These are phyloP conservation scores for Laburnicola sp. DNA, from an alignment of 2,329 filamentous ascomycete species.

Conservation along the genomic window DNA sequence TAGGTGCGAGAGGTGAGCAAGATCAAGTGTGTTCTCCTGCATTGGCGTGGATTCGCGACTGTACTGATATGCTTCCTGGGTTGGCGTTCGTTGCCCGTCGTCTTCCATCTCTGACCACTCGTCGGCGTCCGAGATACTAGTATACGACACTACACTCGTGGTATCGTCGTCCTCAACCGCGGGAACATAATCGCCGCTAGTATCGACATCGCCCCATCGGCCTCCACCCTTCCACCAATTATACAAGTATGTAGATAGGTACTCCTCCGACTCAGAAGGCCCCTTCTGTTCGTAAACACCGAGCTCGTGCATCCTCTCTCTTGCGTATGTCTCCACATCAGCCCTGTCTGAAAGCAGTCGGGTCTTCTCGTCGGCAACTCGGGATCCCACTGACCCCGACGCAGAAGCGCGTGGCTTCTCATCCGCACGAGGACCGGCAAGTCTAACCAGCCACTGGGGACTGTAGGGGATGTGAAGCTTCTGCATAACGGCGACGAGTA, in stretches of 20 bases:
- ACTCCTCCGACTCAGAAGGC: constrained; percentile 57
- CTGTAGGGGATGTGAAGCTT: constrained; percentile 63
- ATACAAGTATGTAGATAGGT: constrained; percentile 75
- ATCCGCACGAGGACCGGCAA: constrained; percentile 49
- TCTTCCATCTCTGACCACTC: constrained; percentile 49
- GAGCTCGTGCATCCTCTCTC: constrained; percentile 58
- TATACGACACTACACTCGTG: constrained; percentile 77
- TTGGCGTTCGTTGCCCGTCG: constrained; percentile 70
- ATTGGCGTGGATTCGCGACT: constrained; percentile 60
- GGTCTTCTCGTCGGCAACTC: constrained; percentile 27
- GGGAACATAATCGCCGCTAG: constrained; percentile 76
- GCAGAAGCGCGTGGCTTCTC: constrained; percentile 21
- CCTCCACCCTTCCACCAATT: constrained; percentile 81
- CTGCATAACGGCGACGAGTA: constrained; percentile 58
- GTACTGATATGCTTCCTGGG: constrained; percentile 61
- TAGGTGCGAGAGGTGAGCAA: constrained; percentile 73
- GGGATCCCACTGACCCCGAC: constrained; percentile 2
- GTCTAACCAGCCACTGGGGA: constrained; percentile 65
- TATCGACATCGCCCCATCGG: constrained; percentile 81
- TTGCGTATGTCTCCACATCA: constrained; percentile 80
- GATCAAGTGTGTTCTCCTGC: constrained; percentile 54
- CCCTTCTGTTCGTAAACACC: constrained; percentile 31
- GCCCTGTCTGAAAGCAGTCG: constrained; percentile 43
- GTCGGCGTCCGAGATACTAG: constrained; percentile 53
- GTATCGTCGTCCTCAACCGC: constrained; percentile 66